These are phyloP conservation scores for Meira nashicola DNA, from an alignment of 1,284 basidiomycete species.

Conservation along the genomic window DNA sequence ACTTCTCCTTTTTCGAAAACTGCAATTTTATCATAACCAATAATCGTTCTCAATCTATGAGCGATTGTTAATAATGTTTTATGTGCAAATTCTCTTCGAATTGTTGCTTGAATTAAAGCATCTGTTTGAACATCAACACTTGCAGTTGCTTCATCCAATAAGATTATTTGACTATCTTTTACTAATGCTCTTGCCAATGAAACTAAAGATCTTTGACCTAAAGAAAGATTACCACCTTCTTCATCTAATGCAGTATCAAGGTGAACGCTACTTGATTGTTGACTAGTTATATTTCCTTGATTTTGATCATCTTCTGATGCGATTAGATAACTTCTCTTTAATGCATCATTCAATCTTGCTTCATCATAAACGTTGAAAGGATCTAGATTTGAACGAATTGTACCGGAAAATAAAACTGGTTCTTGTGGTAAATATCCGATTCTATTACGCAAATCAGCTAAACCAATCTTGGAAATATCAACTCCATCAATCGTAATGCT, in stretches of 20 bases:
- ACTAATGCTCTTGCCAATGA: constrained; percentile 71
- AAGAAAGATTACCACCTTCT: constrained; percentile 61
- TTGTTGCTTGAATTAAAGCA: constrained; percentile 80
- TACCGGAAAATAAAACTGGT: constrained; percentile 53
- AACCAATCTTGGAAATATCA: constrained; percentile 58
- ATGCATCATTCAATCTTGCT: constrained; percentile 47
- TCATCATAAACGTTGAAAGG: constrained; percentile 53
- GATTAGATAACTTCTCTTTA: constrained; percentile 51
- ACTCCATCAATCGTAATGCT: constrained; percentile 67
- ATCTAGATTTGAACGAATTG: constrained; percentile 54
- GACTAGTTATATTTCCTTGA: constrained; percentile 14
- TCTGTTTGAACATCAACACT: constrained; percentile 74
- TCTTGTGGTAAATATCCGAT: constrained; percentile 50
- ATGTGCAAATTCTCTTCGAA: constrained; percentile 71
- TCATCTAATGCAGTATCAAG: constrained; percentile 51
- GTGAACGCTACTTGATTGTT: constrained; percentile 23
- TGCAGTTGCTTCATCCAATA: constrained; percentile 54
- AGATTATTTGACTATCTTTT: constrained; percentile 19
- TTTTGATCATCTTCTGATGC: constrained; percentile 17
- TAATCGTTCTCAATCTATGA: constrained; percentile 69
- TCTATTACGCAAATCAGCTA: constrained; percentile 50
- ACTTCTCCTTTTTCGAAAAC: constrained; percentile 71
- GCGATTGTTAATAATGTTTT: constrained; percentile 75
- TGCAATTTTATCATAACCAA: constrained; percentile 72
- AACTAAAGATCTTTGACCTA: constrained; percentile 67